Conservation (phyloP, 1,284 basidiomycete genomes). For the Malassezia vespertilionis region DNA sequence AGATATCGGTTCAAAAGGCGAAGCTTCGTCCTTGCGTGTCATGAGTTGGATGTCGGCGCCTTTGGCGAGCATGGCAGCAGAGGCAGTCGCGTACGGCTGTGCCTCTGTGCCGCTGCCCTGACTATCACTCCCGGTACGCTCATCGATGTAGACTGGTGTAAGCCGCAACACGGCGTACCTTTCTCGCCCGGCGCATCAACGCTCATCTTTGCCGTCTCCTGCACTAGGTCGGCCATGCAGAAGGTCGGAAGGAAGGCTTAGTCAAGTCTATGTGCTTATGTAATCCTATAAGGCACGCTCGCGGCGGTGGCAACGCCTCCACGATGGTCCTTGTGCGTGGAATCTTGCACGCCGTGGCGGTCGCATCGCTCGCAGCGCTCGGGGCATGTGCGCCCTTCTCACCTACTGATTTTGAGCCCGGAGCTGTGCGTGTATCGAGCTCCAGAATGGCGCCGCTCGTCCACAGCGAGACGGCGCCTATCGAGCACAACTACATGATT, state of each 20-base stretch:
- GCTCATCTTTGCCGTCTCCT: too few relatives aligned
- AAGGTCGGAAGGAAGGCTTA: too few relatives aligned
- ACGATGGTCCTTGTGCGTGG: too few relatives aligned
- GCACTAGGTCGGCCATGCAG: too few relatives aligned
- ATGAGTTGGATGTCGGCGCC: conserved; percentile 33
- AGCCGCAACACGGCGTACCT: background rate
- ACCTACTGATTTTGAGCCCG: background rate
- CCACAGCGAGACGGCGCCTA: conserved; percentile 18
- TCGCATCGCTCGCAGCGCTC: too few relatives aligned
- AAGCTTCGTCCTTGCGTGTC: conserved; percentile 23
- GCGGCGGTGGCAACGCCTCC: too few relatives aligned
- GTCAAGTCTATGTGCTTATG: too few relatives aligned
- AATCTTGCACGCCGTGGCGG: too few relatives aligned
- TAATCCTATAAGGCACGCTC: too few relatives aligned
- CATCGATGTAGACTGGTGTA: conserved; percentile 37
- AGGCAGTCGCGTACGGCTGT: conserved; percentile 31
- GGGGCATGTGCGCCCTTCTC: too few relatives aligned
- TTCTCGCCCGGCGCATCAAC: too few relatives aligned
- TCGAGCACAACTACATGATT: conserved; percentile 41
- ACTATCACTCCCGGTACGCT: conserved; percentile 33
- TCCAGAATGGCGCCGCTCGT: conserved; percentile 5
- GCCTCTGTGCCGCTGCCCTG: conserved; percentile 32
- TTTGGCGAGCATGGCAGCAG: conserved; percentile 35
- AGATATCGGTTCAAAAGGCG: conserved; percentile 59
- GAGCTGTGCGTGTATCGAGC: too few relatives aligned